phyloP scores from a whole-genome alignment of 2,329 filamentous ascomycete species.

The Colletotrichum sansevieriae region DNA sequence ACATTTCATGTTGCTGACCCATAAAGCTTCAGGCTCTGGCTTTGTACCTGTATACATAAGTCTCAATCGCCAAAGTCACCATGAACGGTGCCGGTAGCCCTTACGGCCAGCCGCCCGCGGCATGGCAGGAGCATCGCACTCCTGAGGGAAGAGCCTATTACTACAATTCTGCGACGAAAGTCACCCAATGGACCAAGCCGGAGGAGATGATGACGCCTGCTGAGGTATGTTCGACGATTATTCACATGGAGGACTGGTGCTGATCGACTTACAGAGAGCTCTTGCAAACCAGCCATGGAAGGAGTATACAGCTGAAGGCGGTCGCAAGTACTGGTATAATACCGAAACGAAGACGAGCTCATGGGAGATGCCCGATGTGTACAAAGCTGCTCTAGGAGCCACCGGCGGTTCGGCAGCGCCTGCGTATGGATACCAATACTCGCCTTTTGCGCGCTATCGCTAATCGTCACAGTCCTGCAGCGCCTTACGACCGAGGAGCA shows the following conservation, averaged over 20 bases:
- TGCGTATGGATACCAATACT: slow-evolving; percentile 50
- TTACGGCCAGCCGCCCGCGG: slow-evolving; percentile 60
- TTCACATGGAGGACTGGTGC: not conserved
- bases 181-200: slow-evolving; percentile 95
- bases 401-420: slow-evolving; percentile 60
- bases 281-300: slow-evolving; percentile 90
- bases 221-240: slow-evolving; percentile 68
- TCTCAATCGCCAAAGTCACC: slow-evolving; percentile 40
- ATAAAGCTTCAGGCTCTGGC: not conserved
- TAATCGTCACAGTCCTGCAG: slow-evolving; percentile 49
- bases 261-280: slow-evolving; percentile 71
- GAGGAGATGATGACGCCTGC: slow-evolving; percentile 86
- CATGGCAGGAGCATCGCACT: slow-evolving; percentile 87
- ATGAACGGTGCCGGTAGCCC: slow-evolving; percentile 72
- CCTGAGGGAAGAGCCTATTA: slow-evolving; percentile 90
- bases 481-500: slow-evolving; percentile 57
- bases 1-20: not conserved
- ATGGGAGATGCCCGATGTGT: slow-evolving; percentile 92
- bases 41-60: not conserved
- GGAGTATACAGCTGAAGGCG: slow-evolving; percentile 88
- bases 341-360: slow-evolving; percentile 91
- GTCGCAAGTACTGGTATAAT: slow-evolving; percentile 96
- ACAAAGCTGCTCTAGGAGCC: slow-evolving; percentile 80
- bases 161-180: slow-evolving; percentile 87
- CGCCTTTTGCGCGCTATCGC: slow-evolving; percentile 16